Evolutionary conservation across 1,284 basidiomycete species (phyloP).

Genomic region (Trametes hirsuta): DNA sequence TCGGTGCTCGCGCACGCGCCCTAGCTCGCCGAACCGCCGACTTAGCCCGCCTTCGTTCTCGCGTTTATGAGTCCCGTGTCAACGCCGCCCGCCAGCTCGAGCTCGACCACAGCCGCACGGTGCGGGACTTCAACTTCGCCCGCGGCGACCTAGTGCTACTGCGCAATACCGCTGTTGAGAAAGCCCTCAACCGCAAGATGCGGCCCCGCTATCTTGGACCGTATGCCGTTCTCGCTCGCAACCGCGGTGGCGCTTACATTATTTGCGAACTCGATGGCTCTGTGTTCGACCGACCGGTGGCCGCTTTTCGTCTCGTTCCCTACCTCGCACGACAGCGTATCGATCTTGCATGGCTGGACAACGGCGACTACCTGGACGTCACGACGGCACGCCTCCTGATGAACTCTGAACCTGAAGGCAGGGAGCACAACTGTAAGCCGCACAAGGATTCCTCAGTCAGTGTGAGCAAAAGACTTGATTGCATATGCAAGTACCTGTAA

Average conservation of each 20-base stretch:
- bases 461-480: no score
- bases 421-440: no score
- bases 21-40: constrained; percentile 32
- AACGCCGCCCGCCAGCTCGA: constrained; percentile 28
- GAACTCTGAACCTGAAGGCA: no score
- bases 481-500: no score
- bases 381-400: constrained; percentile 5
- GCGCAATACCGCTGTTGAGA: constrained; percentile 40
- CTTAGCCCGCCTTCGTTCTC: constrained; percentile 8
- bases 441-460: no score
- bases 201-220: constrained; percentile 29
- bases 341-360: constrained; percentile 3
- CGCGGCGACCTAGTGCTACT: constrained; percentile 41
- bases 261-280: constrained; percentile 38
- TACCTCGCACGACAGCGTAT: constrained; percentile 28
- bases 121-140: constrained; percentile 38
- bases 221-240: constrained; percentile 37
- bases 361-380: constrained; percentile 3
- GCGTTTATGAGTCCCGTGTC: constrained; percentile 28
- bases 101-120: constrained; percentile 26
- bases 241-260: constrained; percentile 36
- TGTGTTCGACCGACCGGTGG: constrained; percentile 30
- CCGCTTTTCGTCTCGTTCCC: constrained; percentile 39
- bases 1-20: constrained; percentile 25
- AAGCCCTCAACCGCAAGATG: constrained; percentile 38